Evolutionary conservation across 176 grass and related monocot genomes (phyloP).

Genomic region (Leersia perrieri): DNA sequence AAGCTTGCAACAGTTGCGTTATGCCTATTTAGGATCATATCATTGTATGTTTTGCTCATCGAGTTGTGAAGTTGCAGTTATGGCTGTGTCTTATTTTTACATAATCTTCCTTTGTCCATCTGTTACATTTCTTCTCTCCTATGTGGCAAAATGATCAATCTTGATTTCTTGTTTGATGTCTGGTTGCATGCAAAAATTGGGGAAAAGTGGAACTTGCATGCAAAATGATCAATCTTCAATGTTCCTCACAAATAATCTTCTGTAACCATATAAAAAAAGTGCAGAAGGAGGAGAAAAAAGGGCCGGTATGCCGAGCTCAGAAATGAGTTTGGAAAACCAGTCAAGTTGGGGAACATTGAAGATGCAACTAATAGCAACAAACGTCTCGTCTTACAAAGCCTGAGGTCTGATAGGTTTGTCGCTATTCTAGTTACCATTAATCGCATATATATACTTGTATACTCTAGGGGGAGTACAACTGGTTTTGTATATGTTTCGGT

Average conservation of each 20-base stretch:
- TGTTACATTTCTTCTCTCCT: no score
- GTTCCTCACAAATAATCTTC: conserved; percentile 3
- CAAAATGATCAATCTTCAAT: no score
- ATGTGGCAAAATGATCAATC: no score
- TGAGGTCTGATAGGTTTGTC: conserved; percentile 84
- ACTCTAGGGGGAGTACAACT: conserved; percentile 12
- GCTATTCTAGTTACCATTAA: neutral
- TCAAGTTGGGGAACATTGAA: conserved; percentile 94
- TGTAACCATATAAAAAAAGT: conserved; percentile 53
- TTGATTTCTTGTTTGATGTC: no score
- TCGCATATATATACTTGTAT: neutral
- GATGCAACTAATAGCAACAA: conserved; percentile 93
- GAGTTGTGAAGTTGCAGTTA: no score
- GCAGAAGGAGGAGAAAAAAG: conserved; percentile 75
- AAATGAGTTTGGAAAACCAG: conserved; percentile 96
- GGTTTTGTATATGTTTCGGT: conserved; percentile 46
- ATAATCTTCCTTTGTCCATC: no score
- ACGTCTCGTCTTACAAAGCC: conserved; percentile 87
- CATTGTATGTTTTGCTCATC: no score
- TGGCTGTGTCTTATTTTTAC: no score
- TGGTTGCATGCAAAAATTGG: no score
- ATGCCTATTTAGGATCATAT: no score
- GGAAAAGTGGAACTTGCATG: no score
- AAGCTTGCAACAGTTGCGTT: no score
- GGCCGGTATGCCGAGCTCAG: conserved; percentile 86